phyloP scores from a whole-genome alignment of 768 basidiomycete species.

The Gelatoporia subvermispora region DNA sequence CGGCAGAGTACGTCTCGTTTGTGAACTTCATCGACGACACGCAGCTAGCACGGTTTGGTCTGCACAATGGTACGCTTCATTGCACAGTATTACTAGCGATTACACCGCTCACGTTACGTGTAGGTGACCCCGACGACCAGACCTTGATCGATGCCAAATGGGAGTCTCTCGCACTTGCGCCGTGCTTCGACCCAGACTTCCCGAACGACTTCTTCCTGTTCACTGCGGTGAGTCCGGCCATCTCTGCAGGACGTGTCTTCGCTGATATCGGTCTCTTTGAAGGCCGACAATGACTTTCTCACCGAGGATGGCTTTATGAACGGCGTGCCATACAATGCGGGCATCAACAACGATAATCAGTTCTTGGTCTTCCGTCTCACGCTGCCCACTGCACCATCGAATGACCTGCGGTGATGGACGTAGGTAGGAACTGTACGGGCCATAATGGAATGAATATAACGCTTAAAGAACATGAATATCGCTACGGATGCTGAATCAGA shows the following conservation, averaged over 20 bases:
- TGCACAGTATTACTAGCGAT: not conserved
- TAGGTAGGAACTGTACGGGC: too few species aligned
- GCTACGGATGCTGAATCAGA: too few species aligned
- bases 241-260: not conserved
- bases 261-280: not conserved
- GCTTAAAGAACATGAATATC: too few species aligned
- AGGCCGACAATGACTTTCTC: constrained; percentile 65
- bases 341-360: constrained; percentile 55
- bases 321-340: constrained; percentile 49
- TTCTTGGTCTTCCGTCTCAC: constrained; percentile 60
- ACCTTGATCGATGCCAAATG: constrained; percentile 63
- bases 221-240: constrained; percentile 40
- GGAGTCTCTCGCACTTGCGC: constrained; percentile 60
- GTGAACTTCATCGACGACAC: constrained; percentile 48
- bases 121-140: constrained; percentile 44
- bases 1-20: constrained; percentile 53
- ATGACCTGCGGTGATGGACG: not conserved
- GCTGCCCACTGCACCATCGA: constrained; percentile 29
- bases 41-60: constrained; percentile 55
- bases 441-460: too few species aligned
- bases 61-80: constrained; percentile 48
- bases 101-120: not conserved
- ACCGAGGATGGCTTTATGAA: constrained; percentile 47
- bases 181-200: constrained; percentile 41
- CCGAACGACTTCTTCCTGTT: constrained; percentile 70